Base-by-base conservation (phyloP, 1,284 basidiomycete genomes). In the Leccinum subfulvum region DNA sequence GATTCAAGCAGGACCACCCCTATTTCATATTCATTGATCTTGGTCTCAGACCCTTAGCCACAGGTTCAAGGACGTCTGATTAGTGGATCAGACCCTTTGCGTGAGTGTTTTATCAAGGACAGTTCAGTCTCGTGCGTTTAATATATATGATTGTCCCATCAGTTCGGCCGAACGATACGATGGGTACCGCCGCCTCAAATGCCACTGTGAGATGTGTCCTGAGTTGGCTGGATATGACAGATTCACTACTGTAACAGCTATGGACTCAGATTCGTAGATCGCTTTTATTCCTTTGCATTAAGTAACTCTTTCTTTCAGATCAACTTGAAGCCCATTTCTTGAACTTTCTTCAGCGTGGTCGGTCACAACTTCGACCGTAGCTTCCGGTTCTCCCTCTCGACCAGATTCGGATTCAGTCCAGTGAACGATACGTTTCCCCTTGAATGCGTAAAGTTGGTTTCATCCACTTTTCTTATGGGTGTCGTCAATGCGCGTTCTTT, bases 81-180 rank as follows among this genome's bases (percentile, higher is more conserved):
- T 9, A 16, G 7, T 9, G 7, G 16, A 41, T 41, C 39, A 8
- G 18, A 55, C 54, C 54, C 33, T 55, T 37, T 33, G 54, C 18
- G 33, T 37, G 54, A 18, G 33, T 8, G 13, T 37, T 23, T 23
- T n/a, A 23, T 30, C 5, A n/a, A 55, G 33, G 33, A 11, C 53
- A 14, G 30, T 53, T 53, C 30, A 11, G 10, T 54, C 5, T 21
- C 9, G 33, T 21, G 30, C 54, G 3, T 21, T n/a, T 30, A 9
- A n/a, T n/a, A 54, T 26, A 49, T 10, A 4, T 21, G n/a, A 28
- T 28, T 28, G 3, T 51, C 10, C 23, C 52, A 21, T 35, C 30
- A 30, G 14, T 54, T 62, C 59, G 62, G 63, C 59, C 30, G 49
- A 60, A 55, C 18, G 57, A 41, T 14, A 55, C 35, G 37, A 54